Percentiles rank a stretch among this genome's conserved stretches.
Conservation (phyloP, 2,329 filamentous ascomycete genomes). For the Pyricularia pennisetigena region DNA sequence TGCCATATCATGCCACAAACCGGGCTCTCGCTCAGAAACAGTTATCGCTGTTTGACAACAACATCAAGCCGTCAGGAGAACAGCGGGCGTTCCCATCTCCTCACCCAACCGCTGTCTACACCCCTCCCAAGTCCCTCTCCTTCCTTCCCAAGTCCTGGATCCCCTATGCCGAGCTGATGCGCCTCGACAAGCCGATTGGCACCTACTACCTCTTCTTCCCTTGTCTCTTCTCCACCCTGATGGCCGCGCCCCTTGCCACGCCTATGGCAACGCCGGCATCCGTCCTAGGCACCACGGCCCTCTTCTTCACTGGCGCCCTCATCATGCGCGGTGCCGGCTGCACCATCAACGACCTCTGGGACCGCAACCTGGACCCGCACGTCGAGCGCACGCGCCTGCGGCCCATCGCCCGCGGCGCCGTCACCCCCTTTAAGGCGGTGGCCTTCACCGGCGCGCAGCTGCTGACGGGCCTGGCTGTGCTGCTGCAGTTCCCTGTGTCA, state of each 20-base stretch:
- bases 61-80: not conserved
- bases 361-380: conserved; percentile 75
- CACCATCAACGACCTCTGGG: conserved; percentile 86
- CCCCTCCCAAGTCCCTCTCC: conserved; percentile 58
- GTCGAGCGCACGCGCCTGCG: conserved; percentile 67
- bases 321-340: conserved; percentile 85
- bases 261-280: conserved; percentile 51
- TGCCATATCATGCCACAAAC: not conserved
- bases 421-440: conserved; percentile 62
- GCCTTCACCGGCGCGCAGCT: conserved; percentile 68
- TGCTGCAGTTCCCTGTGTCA: conserved; percentile 63
- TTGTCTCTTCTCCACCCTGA: conserved; percentile 73
- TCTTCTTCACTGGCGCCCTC: conserved; percentile 69
- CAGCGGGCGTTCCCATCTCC: not conserved
- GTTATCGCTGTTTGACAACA: not conserved
- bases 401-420: conserved; percentile 70
- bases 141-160: conserved; percentile 59
- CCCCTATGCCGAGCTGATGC: conserved; percentile 73
- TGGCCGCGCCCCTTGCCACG: conserved; percentile 60
- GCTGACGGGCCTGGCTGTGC: conserved; percentile 59
- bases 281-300: conserved; percentile 52
- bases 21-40: not conserved
- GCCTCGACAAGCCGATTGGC: conserved; percentile 72
- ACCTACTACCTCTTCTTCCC: conserved; percentile 82
- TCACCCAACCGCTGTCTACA: not conserved